Base-by-base conservation (phyloP, 2,329 filamentous ascomycete genomes). In the Trichoderma sp. region DNA sequence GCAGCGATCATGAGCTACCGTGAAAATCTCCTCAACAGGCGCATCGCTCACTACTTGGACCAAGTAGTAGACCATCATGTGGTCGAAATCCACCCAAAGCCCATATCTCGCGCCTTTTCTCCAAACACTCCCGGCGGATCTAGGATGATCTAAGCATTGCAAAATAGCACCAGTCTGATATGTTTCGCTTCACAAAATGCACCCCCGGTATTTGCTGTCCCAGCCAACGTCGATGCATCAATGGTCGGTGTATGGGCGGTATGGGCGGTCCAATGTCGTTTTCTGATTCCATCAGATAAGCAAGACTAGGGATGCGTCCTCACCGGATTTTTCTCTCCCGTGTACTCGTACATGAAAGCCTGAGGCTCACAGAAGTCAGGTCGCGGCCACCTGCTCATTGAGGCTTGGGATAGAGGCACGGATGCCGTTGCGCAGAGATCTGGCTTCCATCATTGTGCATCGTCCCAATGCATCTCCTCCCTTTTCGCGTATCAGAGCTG, bases 371-470 rank as follows among this genome's bases (percentile, higher is more conserved):
- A 53, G 45, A 21, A n/a, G 45, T 53, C n/a, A 21, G n/a, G 45
- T 53, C 66, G 50, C 24, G 31, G 50, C 27, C 33, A 53, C 33
- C 27, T 41, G 45, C 56, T 63, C 56, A 21, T 53, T 63, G 24
- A 21, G 24, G 27, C 45, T 21, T 50, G 38, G 56, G 33, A 53
- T 50, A 41, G 31, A 41, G 45, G 21, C 74, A 59, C 16, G 74
- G 60, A 59, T 72, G 68, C 50, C 67, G 71, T 72, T 75, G 71
- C 74, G 35, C 65, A 53, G 74, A 63, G 33, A 59, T 62, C 67
- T 59, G 21, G 53, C 53, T 75, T 71, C 72, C 75, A 76, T 76
- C 75, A 76, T 75, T 75, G 65, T 76, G 75, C 75, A 63, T 76
- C 45, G 65, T 66, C 64, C 59, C 45, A 64, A 63, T 56, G 45